Conservation (phyloP, 2,329 filamentous ascomycete genomes). For the Spiromastix sp. region DNA sequence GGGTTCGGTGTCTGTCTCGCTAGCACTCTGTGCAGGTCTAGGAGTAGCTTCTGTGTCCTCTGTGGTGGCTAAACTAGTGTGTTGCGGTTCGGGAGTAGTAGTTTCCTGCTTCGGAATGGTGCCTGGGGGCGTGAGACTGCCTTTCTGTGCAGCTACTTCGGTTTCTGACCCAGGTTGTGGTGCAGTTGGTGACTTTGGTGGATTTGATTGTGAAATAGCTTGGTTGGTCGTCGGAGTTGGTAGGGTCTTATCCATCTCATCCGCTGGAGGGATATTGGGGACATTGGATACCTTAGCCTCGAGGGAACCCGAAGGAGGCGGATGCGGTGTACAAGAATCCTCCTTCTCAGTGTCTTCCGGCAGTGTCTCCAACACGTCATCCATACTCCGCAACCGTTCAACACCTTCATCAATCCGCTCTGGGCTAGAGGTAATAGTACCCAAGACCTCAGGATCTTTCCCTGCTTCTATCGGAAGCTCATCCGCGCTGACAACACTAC, state of each 20-base stretch:
- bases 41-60: slow-evolving; percentile 5
- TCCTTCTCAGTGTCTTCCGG: slow-evolving; percentile 19
- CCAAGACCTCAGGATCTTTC: slow-evolving; percentile 11
- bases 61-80: slow-evolving; percentile 7
- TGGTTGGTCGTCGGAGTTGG: neutral
- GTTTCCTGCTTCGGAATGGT: slow-evolving; percentile 8
- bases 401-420: slow-evolving; percentile 15
- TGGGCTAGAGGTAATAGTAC: neutral
- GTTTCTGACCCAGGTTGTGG: too few species aligned
- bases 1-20: slow-evolving; percentile 1
- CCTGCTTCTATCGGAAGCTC: slow-evolving; percentile 23
- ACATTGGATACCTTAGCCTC: neutral
- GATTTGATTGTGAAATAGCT: slow-evolving; percentile 2
- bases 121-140: slow-evolving; percentile 13
- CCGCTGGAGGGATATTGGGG: neutral
- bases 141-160: neutral
- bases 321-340: slow-evolving; percentile 10
- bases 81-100: slow-evolving; percentile 16
- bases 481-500: slow-evolving; percentile 53
- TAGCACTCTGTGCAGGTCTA: slow-evolving; percentile 2
- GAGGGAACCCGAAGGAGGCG: slow-evolving; percentile 4
- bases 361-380: slow-evolving; percentile 21
- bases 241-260: neutral
- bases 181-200: slow-evolving; percentile 1
- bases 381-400: slow-evolving; percentile 22